Evolutionary conservation across 805 yeast genomes (phyloP).

Genomic region (Clavispora asparagi): DNA sequence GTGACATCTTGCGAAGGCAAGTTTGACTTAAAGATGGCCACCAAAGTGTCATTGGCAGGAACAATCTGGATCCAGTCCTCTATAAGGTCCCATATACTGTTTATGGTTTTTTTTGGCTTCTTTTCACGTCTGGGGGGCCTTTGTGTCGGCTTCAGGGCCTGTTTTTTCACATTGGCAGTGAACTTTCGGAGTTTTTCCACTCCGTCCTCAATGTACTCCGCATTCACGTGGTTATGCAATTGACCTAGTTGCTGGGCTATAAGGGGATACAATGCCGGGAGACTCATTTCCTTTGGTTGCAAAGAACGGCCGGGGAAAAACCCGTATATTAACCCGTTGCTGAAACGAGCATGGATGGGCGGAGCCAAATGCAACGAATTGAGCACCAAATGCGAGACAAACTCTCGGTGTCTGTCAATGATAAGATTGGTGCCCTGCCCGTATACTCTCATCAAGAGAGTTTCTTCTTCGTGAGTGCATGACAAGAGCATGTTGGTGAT

Average conservation of each 20-base stretch:
- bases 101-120: conserved; percentile 26
- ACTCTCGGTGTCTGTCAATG: conserved; percentile 71
- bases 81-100: conserved; percentile 56
- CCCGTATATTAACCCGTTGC: conserved; percentile 71
- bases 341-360: conserved; percentile 59
- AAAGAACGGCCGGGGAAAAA: conserved; percentile 61
- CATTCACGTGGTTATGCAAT: conserved; percentile 55
- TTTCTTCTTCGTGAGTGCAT: conserved; percentile 35
- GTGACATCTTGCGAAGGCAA: conserved; percentile 16
- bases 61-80: conserved; percentile 59
- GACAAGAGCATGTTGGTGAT: conserved; percentile 57
- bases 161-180: conserved; percentile 15
- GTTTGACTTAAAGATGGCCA: conserved; percentile 32
- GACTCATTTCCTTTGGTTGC: conserved; percentile 47
- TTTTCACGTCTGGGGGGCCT: conserved; percentile 10
- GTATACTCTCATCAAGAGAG: conserved; percentile 60
- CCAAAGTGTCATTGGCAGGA: conserved; percentile 44
- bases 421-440: conserved; percentile 70
- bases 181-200: conserved; percentile 33
- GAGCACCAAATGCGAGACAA: conserved; percentile 61
- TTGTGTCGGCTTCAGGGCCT: conserved; percentile 2
- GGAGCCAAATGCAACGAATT: conserved; percentile 63
- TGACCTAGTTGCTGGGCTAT: conserved; percentile 65
- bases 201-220: conserved; percentile 43
- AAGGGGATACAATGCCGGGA: conserved; percentile 44